Conservation (phyloP, 1,284 basidiomycete genomes). For the Apiotrichum siamense region DNA sequence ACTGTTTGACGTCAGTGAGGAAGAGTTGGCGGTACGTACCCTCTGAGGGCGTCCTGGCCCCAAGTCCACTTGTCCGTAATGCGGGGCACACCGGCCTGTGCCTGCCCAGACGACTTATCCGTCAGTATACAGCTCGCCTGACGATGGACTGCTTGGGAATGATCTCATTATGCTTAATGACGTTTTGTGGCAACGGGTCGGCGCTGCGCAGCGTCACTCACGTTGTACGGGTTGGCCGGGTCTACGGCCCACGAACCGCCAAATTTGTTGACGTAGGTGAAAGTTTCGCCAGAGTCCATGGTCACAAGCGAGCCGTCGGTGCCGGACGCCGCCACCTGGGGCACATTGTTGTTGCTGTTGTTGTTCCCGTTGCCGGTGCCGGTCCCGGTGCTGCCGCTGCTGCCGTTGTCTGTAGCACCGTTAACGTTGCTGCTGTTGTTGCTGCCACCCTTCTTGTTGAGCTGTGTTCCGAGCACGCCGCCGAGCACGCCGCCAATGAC, state of each 20-base stretch:
- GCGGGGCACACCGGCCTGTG: slow-evolving; percentile 17
- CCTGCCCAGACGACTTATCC: slow-evolving; percentile 8
- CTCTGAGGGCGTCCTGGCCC: slow-evolving; percentile 60
- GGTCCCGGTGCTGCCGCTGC: neutral
- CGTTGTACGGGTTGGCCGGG: slow-evolving; percentile 58
- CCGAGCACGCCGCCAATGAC: neutral
- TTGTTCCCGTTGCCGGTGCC: neutral
- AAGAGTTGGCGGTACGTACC: slow-evolving; percentile 27
- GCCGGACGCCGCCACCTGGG: neutral
- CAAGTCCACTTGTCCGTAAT: slow-evolving; percentile 77
- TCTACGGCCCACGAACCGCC: slow-evolving; percentile 68
- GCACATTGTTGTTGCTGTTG: neutral
- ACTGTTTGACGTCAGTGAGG: slow-evolving; percentile 42
- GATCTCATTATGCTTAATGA: too few species aligned
- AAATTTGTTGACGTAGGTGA: slow-evolving; percentile 67
- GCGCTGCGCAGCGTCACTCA: slow-evolving; percentile 56
- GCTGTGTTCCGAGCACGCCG: slow-evolving; percentile 1
- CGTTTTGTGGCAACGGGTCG: too few species aligned
- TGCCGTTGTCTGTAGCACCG: neutral
- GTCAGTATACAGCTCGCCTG: too few species aligned
- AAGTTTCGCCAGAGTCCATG: slow-evolving; percentile 61
- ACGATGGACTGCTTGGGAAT: too few species aligned
- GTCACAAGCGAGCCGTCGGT: slow-evolving; percentile 31
- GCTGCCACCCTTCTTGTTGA: neutral
- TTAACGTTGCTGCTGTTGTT: neutral